A percentile compares a stretch with the other conserved stretches of the same genome.
Conservation (phyloP, 495 filamentous ascomycete species). For the Aspergillus wentii region DNA sequence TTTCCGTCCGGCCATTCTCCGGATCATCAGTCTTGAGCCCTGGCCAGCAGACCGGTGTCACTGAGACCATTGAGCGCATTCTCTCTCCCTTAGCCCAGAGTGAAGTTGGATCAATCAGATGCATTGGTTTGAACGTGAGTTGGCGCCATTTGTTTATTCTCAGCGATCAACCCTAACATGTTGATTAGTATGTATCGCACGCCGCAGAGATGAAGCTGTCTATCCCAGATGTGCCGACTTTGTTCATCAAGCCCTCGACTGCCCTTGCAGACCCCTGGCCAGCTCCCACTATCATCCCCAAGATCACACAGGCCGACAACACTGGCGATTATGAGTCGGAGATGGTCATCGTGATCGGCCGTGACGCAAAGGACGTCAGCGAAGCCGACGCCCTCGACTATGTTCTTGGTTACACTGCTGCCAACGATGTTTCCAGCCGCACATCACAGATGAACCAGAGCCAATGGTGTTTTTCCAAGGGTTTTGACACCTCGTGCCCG, state of each 20-base stretch:
- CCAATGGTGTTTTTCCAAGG: slow-evolving; percentile 80
- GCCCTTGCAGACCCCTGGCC: slow-evolving; percentile 66
- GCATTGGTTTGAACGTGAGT: slow-evolving; percentile 68
- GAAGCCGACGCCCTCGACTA: slow-evolving; percentile 68
- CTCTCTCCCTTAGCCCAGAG: slow-evolving; percentile 48
- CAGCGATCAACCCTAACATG: not conserved
- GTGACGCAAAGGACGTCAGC: slow-evolving; percentile 59
- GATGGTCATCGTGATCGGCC: slow-evolving; percentile 72
- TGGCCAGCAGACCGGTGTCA: slow-evolving; percentile 42
- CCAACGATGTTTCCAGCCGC: slow-evolving; percentile 77
- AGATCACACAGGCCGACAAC: slow-evolving; percentile 47
- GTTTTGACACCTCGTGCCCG: slow-evolving; percentile 78
- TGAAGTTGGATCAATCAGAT: slow-evolving; percentile 52
- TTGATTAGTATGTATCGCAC: slow-evolving; percentile 60
- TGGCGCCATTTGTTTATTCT: too few relatives aligned
- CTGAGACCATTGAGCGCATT: slow-evolving; percentile 46
- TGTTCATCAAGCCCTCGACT: slow-evolving; percentile 79
- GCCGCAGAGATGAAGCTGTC: slow-evolving; percentile 70
- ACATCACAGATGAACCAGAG: slow-evolving; percentile 74
- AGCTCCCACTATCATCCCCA: slow-evolving; percentile 58
- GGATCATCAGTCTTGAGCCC: slow-evolving; percentile 50
- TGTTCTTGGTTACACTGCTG: slow-evolving; percentile 74
- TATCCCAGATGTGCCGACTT: slow-evolving; percentile 66
- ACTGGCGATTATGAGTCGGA: slow-evolving; percentile 81
- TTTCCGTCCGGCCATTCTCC: slow-evolving; percentile 49